phyloP scores from a whole-genome alignment of 1,284 basidiomycete genomes.

The Afroboletus lepidellus region DNA sequence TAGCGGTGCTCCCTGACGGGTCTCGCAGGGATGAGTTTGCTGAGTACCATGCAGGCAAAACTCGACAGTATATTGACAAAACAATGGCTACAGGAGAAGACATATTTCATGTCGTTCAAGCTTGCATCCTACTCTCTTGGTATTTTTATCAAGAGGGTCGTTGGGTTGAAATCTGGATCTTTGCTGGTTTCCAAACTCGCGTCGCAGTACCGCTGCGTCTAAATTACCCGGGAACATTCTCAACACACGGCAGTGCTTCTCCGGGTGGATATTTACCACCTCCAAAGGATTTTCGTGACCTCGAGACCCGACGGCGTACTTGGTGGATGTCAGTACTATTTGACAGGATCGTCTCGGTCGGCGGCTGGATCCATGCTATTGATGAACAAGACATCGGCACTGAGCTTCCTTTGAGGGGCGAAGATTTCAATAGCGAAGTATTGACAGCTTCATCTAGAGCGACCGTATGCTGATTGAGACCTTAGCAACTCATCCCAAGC shows the following conservation, averaged over 20 bases:
- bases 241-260: constrained; percentile 60
- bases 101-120: constrained; percentile 82
- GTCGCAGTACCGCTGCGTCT: constrained; percentile 79
- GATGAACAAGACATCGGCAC: constrained; percentile 80
- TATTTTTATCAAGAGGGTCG: constrained; percentile 85
- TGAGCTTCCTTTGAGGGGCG: constrained; percentile 68
- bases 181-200: constrained; percentile 80
- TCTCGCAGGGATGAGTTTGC: constrained; percentile 75
- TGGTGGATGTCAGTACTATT: constrained; percentile 89
- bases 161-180: constrained; percentile 89
- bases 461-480: constrained; percentile 9
- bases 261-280: constrained; percentile 77
- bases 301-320: constrained; percentile 73
- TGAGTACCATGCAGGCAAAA: constrained; percentile 81
- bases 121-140: constrained; percentile 80
- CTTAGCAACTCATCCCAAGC: constrained; percentile 53
- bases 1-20: constrained; percentile 66
- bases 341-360: constrained; percentile 81
- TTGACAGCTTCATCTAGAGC: constrained; percentile 6
- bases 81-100: constrained; percentile 83
- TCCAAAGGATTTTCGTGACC: constrained; percentile 67
- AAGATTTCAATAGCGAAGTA: constrained; percentile 75
- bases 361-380: constrained; percentile 82
- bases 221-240: constrained; percentile 80
- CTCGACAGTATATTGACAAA: constrained; percentile 78